Base-by-base conservation (phyloP, 73 alveolate species). In the Blepharisma japonicum region DNA sequence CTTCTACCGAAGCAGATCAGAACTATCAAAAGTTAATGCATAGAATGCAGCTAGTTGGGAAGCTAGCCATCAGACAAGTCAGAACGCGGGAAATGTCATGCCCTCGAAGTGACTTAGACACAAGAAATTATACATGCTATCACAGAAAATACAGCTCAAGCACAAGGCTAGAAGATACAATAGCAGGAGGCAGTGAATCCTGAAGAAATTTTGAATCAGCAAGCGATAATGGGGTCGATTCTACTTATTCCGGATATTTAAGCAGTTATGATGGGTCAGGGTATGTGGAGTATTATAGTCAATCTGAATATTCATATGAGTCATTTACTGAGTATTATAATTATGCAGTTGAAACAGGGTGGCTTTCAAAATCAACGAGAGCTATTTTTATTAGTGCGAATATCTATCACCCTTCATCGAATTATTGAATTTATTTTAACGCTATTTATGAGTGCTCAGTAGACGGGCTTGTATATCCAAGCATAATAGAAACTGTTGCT, bases 351-450 rank as follows among this genome's bases (percentile, higher is more conserved):
- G 5, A 4, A 0, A 39, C 14, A 61, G 47, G 74, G 2, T 61
- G 74, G 48, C 38, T 61, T 25, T n/a, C 74, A 14, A 9, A n/a
- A 61, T 8, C 50, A 9, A 61, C 74, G 0, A 61, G 74, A 61
- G 74, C 46, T 20, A 9, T 61, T 8, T 61, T 61, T 25, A 61
- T 61, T 20, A 14, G 47, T 2, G 74, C 48, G 3, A 61, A 61
- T 61, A 8, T 61, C 49, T 61, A 61, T 25, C 74, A 61, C 4
- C 74, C 74, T 61, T 18, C 74, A 32, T 32, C 42, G 42, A 32
- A 32, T 3, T 32, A 32, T 32, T 32, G 42, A 32, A 32, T 32
- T 32, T 32, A 32, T 32, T 32, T 32, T 32, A 32, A 32, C 3
- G 42, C 42, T 32, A 32, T 32, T 32, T 32, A 32, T 32, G 42